Percentiles rank a stretch among this genome's conserved stretches.
phyloP scores from a whole-genome alignment of 2,329 filamentous ascomycete genomes.

The Cadophora luteo-olivacea region DNA sequence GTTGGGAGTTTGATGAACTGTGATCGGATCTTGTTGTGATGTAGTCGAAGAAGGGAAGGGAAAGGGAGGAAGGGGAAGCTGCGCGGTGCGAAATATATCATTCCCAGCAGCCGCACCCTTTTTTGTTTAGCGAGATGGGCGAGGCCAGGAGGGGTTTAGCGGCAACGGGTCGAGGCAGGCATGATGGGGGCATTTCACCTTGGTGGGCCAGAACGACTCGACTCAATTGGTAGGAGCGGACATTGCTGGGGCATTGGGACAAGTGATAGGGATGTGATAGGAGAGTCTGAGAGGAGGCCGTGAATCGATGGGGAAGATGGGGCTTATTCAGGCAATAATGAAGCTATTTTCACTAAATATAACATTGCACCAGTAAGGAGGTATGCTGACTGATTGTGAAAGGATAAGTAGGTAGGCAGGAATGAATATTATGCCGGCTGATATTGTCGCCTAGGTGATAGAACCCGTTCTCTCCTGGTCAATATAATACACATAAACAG shows the following conservation, averaged over 20 bases:
- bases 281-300: background rate
- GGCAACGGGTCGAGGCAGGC: slow-evolving; percentile 15
- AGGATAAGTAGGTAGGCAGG: background rate
- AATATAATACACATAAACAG: background rate
- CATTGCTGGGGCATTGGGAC: slow-evolving; percentile 5
- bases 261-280: slow-evolving; percentile 9
- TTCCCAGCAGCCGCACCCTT: slow-evolving; percentile 33
- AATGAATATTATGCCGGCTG: background rate
- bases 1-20: slow-evolving; percentile 40
- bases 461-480: background rate
- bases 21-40: slow-evolving; percentile 43
- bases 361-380: background rate
- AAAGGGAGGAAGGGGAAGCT: slow-evolving; percentile 36
- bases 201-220: background rate
- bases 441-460: background rate
- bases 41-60: slow-evolving; percentile 35
- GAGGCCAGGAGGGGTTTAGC: slow-evolving; percentile 25
- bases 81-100: slow-evolving; percentile 34
- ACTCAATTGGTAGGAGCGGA: slow-evolving; percentile 12
- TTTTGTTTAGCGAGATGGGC: slow-evolving; percentile 29
- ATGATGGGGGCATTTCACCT: background rate
- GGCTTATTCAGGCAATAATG: slow-evolving; percentile 13
- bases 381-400: background rate
- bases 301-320: background rate
- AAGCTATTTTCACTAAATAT: background rate